Percentiles rank a stretch among this genome's conserved stretches.
Evolutionary conservation across 352 stramenopile species (phyloP).

Genomic region (Phytophthora lateralis): DNA sequence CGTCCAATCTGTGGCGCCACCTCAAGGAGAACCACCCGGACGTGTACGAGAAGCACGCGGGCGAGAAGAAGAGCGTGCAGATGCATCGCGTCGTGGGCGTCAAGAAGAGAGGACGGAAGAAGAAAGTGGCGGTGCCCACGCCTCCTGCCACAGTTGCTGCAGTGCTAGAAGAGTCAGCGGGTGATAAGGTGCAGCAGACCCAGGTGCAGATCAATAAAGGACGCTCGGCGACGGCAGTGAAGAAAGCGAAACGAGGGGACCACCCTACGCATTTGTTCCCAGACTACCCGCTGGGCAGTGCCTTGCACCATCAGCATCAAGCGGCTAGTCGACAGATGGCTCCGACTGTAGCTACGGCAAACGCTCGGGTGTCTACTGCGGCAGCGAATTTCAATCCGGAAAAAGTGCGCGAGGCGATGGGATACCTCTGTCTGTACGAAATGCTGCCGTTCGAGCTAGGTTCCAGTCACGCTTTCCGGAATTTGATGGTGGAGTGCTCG

Average conservation of each 20-base stretch:
- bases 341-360: not conserved
- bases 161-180: constrained; percentile 13
- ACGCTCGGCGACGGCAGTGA: constrained; percentile 23
- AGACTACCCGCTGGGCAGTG: constrained; percentile 36
- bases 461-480: constrained; percentile 59
- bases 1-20: constrained; percentile 83
- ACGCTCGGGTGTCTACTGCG: not conserved
- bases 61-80: constrained; percentile 79
- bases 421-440: constrained; percentile 67
- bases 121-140: constrained; percentile 30
- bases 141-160: not conserved
- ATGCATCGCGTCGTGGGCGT: constrained; percentile 65
- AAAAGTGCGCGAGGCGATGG: constrained; percentile 64
- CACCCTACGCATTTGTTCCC: constrained; percentile 32
- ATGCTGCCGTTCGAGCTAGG: constrained; percentile 76
- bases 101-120: constrained; percentile 70
- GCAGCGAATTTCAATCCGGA: constrained; percentile 46
- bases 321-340: constrained; percentile 1
- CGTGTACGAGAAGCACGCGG: constrained; percentile 70
- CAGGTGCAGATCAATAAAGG: constrained; percentile 12
- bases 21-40: constrained; percentile 83
- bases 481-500: constrained; percentile 62
- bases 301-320: constrained; percentile 25
- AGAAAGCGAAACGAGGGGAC: constrained; percentile 50
- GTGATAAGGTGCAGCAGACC: constrained; percentile 37